A percentile compares a stretch with the other conserved stretches of the same genome.
Conservation (phyloP, 768 basidiomycete genomes). For the Lepiota brunneoincarnata region DNA sequence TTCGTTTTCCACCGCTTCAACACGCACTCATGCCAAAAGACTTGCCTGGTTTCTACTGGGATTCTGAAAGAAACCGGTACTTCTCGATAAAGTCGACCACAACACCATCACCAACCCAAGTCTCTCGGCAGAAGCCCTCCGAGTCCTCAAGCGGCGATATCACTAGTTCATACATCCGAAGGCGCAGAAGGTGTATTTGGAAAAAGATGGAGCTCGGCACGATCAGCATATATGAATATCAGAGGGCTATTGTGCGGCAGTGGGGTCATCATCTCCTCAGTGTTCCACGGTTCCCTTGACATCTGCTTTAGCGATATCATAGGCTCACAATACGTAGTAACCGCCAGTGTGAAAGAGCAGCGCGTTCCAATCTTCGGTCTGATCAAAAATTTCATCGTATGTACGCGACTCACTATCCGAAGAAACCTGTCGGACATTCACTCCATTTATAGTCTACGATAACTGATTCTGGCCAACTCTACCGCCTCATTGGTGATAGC, state of each 20-base stretch:
- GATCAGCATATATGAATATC: not conserved
- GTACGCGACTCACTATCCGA: not conserved
- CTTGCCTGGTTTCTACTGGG: constrained; percentile 59
- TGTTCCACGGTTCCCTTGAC: not conserved
- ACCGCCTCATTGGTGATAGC: constrained; percentile 36
- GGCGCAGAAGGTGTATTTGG: not conserved
- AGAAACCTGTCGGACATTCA: not conserved
- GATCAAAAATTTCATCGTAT: constrained; percentile 4
- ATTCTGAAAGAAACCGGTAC: constrained; percentile 49
- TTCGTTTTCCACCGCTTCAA: not conserved
- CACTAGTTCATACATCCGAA: not conserved
- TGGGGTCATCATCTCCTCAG: not conserved
- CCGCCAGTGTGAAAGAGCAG: not conserved
- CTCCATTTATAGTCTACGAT: constrained; percentile 1
- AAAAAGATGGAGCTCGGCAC: not conserved
- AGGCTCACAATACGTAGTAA: not conserved
- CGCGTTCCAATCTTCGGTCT: constrained; percentile 6
- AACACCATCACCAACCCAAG: constrained; percentile 19
- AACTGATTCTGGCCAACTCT: not conserved
- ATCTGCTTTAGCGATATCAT: not conserved
- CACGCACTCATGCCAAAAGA: constrained; percentile 44
- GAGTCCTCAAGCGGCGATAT: not conserved
- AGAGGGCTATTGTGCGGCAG: constrained; percentile 3
- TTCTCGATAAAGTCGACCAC: constrained; percentile 46
- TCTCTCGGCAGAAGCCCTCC: constrained; percentile 11